Conservation (phyloP, 495 filamentous ascomycete species). For the Friedmanniomyces endolithicus region DNA sequence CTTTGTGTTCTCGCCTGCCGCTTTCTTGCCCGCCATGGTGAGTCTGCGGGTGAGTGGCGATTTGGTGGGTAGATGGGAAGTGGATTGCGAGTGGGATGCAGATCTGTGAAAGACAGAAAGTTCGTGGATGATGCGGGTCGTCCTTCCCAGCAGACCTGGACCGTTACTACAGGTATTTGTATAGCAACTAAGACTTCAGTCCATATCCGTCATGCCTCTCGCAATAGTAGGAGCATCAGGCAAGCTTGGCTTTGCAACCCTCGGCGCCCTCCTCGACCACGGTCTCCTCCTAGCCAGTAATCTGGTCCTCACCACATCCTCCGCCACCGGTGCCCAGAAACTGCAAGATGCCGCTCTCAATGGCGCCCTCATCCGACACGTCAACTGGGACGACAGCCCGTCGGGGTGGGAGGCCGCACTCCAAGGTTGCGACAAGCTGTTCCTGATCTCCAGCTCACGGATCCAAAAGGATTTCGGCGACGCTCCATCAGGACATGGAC, state of each 20-base stretch:
- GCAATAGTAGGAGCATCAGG: slow-evolving; percentile 35
- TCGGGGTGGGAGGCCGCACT: slow-evolving; percentile 29
- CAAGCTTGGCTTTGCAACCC: slow-evolving; percentile 35
- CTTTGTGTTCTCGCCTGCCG: slow-evolving; percentile 62
- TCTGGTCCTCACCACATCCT: slow-evolving; percentile 29
- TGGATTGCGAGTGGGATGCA: too few species aligned
- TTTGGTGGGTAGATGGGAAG: too few species aligned
- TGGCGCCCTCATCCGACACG: slow-evolving; percentile 31
- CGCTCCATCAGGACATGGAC: slow-evolving; percentile 25
- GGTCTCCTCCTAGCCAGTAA: slow-evolving; percentile 24
- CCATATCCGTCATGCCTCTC: slow-evolving; percentile 20
- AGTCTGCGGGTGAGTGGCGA: neutral
- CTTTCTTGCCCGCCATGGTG: slow-evolving; percentile 36
- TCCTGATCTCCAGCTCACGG: slow-evolving; percentile 39
- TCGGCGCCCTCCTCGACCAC: slow-evolving; percentile 32
- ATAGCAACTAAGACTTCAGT: too few species aligned
- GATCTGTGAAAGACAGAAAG: too few species aligned
- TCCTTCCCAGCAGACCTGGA: too few species aligned
- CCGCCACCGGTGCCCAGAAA: slow-evolving; percentile 17
- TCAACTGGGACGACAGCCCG: slow-evolving; percentile 32
- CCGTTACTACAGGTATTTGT: too few species aligned
- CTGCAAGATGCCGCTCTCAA: slow-evolving; percentile 10
- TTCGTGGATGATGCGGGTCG: too few species aligned
- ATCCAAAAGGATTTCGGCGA: slow-evolving; percentile 28
- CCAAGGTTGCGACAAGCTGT: slow-evolving; percentile 33